Percentiles rank a stretch among this genome's conserved stretches.
These are phyloP conservation scores for Pleurotus citrinopileatus DNA, from an alignment of 768 basidiomycete genomes.

Conservation along the genomic window DNA sequence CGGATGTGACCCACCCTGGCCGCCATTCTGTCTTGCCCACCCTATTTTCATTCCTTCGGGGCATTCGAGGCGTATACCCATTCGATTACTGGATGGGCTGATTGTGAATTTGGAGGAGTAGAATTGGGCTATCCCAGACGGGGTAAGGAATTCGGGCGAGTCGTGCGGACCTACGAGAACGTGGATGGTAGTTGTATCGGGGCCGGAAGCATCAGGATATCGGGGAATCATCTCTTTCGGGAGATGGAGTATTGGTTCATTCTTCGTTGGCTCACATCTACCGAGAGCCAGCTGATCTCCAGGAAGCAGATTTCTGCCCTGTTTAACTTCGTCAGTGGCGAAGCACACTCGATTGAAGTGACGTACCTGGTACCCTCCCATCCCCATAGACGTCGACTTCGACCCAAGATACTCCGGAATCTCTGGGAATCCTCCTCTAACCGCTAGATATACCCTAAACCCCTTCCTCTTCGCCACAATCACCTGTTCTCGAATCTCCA, in stretches of 20 bases:
- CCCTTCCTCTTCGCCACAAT: slow-evolving; percentile 30
- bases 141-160: slow-evolving; percentile 51
- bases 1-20: slow-evolving; percentile 68
- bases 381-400: slow-evolving; percentile 61
- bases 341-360: neutral
- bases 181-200: slow-evolving; percentile 38
- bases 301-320: slow-evolving; percentile 49
- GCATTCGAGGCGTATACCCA: slow-evolving; percentile 58
- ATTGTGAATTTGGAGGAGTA: slow-evolving; percentile 53
- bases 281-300: slow-evolving; percentile 51
- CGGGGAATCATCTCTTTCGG: slow-evolving; percentile 32
- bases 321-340: slow-evolving; percentile 10
- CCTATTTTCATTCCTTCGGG: slow-evolving; percentile 36
- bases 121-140: slow-evolving; percentile 44
- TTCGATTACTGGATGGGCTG: slow-evolving; percentile 56
- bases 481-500: slow-evolving; percentile 35
- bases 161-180: slow-evolving; percentile 65
- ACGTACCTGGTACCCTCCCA: slow-evolving; percentile 57
- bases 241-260: slow-evolving; percentile 18
- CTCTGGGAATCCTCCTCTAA: slow-evolving; percentile 59
- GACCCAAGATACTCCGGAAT: slow-evolving; percentile 57
- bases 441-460: slow-evolving; percentile 51
- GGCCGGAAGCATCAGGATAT: slow-evolving; percentile 47
- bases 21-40: slow-evolving; percentile 57
- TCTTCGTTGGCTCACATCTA: slow-evolving; percentile 20